Conservation (phyloP, 1,284 basidiomycete species). For the Earliella scabrosa region DNA sequence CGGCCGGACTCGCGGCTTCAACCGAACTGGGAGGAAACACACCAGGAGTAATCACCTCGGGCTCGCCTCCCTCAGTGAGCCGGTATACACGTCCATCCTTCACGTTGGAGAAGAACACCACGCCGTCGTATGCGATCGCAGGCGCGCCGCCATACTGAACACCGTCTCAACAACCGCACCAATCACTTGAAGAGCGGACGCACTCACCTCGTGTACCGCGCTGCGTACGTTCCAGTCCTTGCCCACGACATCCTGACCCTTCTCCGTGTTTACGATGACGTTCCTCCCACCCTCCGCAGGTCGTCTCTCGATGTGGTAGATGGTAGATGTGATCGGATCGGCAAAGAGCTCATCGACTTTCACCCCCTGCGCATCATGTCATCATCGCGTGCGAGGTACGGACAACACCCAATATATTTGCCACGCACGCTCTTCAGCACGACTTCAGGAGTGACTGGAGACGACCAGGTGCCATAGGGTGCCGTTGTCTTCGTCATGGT, state of each 20-base stretch:
- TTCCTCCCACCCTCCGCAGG: constrained; percentile 63
- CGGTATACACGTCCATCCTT: constrained; percentile 55
- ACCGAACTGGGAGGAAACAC: too few relatives aligned
- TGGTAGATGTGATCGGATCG: constrained; percentile 51
- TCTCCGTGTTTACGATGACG: constrained; percentile 56
- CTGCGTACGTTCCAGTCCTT: constrained; percentile 59
- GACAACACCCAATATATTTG: background rate
- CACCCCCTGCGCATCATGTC: constrained; percentile 39
- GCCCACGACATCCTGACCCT: constrained; percentile 53
- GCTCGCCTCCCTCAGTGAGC: constrained; percentile 40
- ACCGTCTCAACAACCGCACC: background rate
- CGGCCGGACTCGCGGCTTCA: too few relatives aligned
- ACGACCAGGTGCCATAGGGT: constrained; percentile 43
- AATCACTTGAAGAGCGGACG: background rate
- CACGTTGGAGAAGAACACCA: constrained; percentile 61
- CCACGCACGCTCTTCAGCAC: constrained; percentile 55
- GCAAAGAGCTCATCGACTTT: constrained; percentile 51
- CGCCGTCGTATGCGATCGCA: constrained; percentile 51
- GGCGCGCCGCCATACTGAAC: constrained; percentile 48
- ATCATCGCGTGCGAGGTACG: background rate
- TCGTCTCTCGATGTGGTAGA: constrained; percentile 67
- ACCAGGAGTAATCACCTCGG: constrained; percentile 68
- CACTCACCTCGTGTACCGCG: constrained; percentile 57
- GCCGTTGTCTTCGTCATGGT: constrained; percentile 26
- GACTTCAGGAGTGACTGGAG: constrained; percentile 38